A percentile compares a stretch with the other conserved stretches of the same genome.
phyloP scores from a whole-genome alignment of 1,284 basidiomycete species.

The Laetiporus sulphureus region DNA sequence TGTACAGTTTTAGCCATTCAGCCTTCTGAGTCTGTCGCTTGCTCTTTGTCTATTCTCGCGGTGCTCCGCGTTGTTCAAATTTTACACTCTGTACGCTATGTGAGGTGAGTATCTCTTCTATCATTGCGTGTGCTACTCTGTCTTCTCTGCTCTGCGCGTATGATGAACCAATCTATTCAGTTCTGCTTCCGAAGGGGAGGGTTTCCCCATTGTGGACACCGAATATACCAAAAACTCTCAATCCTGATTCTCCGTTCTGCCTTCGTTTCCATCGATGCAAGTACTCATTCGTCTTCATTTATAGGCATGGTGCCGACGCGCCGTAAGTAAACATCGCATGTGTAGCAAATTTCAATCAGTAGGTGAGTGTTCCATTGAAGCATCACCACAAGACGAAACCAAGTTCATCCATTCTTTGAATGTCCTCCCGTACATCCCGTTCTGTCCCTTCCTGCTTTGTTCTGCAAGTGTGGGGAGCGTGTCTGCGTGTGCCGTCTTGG shows the following conservation, averaged over 20 bases:
- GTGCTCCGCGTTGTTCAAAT: too few relatives aligned
- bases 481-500: slow-evolving; percentile 44
- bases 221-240: slow-evolving; percentile 50
- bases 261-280: too few relatives aligned
- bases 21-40: too few relatives aligned
- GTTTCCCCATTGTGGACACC: slow-evolving; percentile 66
- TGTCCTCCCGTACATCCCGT: slow-evolving; percentile 31
- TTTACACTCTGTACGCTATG: too few relatives aligned
- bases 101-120: slow-evolving; percentile 3
- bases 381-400: slow-evolving; percentile 43
- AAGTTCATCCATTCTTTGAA: slow-evolving; percentile 85
- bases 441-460: slow-evolving; percentile 25
- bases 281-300: too few relatives aligned
- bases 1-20: too few relatives aligned
- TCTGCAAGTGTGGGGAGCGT: slow-evolving; percentile 27
- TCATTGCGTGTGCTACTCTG: neutral
- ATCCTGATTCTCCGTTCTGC: slow-evolving; percentile 24
- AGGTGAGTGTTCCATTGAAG: slow-evolving; percentile 18
- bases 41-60: too few relatives aligned
- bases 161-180: slow-evolving; percentile 60
- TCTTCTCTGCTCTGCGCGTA: slow-evolving; percentile 6
- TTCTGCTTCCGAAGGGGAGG: slow-evolving; percentile 78
- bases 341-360: neutral
- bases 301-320: too few relatives aligned
- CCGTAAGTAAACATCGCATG: too few relatives aligned